phyloP scores from a whole-genome alignment of 2,329 filamentous ascomycete species.

The Byssochlamys sp. region DNA sequence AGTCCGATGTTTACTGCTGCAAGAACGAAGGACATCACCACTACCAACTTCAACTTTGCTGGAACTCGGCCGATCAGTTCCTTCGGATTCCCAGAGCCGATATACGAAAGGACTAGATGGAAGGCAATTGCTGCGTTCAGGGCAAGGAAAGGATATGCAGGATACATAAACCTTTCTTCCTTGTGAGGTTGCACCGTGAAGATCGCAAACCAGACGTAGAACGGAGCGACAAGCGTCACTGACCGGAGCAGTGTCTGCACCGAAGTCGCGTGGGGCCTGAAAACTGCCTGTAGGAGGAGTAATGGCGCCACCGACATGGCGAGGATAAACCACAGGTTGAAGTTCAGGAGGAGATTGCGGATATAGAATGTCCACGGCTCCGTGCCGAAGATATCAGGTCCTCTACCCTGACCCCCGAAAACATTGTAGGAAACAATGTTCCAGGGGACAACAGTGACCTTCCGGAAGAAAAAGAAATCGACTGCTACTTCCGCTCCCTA shows the following conservation, averaged over 20 bases:
- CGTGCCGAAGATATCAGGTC: slow-evolving; percentile 86
- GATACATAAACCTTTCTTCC: slow-evolving; percentile 98
- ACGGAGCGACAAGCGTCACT: slow-evolving; percentile 68
- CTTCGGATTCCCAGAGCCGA: slow-evolving; percentile 62
- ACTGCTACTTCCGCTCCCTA: slow-evolving; percentile 60
- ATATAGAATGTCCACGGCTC: slow-evolving; percentile 97
- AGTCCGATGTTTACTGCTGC: slow-evolving; percentile 57
- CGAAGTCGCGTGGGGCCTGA: slow-evolving; percentile 52
- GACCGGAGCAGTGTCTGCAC: slow-evolving; percentile 64
- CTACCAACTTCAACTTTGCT: slow-evolving; percentile 59
- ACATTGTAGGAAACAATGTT: slow-evolving; percentile 96
- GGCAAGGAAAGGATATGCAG: slow-evolving; percentile 79
- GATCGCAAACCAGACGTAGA: slow-evolving; percentile 88
- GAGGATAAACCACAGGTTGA: slow-evolving; percentile 85
- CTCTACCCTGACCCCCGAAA: slow-evolving; percentile 65
- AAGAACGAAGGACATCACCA: slow-evolving; percentile 53
- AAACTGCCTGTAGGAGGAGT: slow-evolving; percentile 60
- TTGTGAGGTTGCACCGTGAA: slow-evolving; percentile 93
- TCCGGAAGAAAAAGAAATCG: slow-evolving; percentile 78
- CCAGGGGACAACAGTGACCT: slow-evolving; percentile 66
- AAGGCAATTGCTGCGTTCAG: slow-evolving; percentile 78
- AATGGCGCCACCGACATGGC: slow-evolving; percentile 67
- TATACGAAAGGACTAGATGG: slow-evolving; percentile 65
- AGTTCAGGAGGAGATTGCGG: slow-evolving; percentile 82
- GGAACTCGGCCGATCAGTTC: slow-evolving; percentile 63